Evolutionary conservation across 345 rosid genomes (phyloP), one percentile per base, ranked within the genome.

Genomic region (Geranium brycei): DNA sequence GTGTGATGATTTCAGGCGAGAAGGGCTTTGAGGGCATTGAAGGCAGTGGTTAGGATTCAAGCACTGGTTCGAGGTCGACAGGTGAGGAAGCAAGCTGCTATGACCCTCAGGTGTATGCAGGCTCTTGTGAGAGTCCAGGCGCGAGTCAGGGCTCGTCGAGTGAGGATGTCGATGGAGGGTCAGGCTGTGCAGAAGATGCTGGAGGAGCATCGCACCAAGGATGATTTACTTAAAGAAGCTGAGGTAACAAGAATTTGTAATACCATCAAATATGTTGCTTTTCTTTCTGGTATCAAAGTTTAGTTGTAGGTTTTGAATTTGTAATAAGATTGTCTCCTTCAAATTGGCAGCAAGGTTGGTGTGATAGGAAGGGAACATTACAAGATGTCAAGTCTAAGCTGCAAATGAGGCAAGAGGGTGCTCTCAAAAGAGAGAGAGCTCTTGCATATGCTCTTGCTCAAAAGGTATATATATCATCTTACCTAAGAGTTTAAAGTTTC

Each of bases 31-130:
- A 85, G 84, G 72, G 99, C 97, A 10, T 75, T 93, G 78, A 93
- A 80, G 82, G 99, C 95, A 56, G 81, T 93, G 30, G 99, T 93
- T 16, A 88, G 96, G 75, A 82, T 93, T 35, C 99, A 93, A 78
- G 99, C 99, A 64, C 64, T 93, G 30, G 97, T 86, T 60, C 85
- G 99, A 53, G 99, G 96, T 30, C 70, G 97, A 65, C 97, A 90
- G 68, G 97, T 89, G 72, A 86, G 99, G 81, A 93, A 93, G 72
- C 99, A 93, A 64, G 99, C 97, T 19, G 97, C 96, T 32, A 96
- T 90, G 57, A 93, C 97, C 17, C 78, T 93, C 18, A 85, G 89
- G 76, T 90, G 97, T 62, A 93, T 93, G 97, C 99, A 93, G 76
- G 98, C 98, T 74, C 88, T 92, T 4, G 97, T 89, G 41, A 73